A percentile compares a stretch with the other conserved stretches of the same genome.
Conservation (phyloP, 495 filamentous ascomycete species). For the Aspergillus asperescens region DNA sequence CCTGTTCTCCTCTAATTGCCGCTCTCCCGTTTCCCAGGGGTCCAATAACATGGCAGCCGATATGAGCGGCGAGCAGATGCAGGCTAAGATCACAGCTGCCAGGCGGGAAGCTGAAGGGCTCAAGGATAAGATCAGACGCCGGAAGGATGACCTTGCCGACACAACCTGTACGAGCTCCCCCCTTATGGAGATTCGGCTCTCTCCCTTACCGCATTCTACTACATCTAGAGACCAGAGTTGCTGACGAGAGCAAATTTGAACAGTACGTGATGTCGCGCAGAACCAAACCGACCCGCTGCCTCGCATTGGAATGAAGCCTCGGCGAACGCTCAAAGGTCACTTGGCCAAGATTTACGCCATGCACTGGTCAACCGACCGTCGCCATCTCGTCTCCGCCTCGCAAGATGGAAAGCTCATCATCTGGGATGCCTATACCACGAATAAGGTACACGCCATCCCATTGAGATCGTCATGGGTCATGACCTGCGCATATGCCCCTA, state of each 20-base stretch:
- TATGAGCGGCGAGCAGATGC: slow-evolving; percentile 68
- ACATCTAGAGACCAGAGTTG: slow-evolving; percentile 2
- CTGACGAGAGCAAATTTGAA: slow-evolving; percentile 21
- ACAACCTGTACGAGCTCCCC: slow-evolving; percentile 73
- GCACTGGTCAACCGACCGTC: slow-evolving; percentile 99
- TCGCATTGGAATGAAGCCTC: slow-evolving; percentile 91
- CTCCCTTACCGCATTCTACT: slow-evolving; percentile 9
- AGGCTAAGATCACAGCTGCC: slow-evolving; percentile 89
- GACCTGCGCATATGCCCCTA: slow-evolving; percentile 97
- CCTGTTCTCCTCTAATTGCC: slow-evolving; percentile 17
- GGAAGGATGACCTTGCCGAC: slow-evolving; percentile 98
- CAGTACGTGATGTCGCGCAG: slow-evolving; percentile 88
- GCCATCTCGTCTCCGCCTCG: slow-evolving; percentile 95
- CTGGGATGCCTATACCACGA: slow-evolving; percentile 99
- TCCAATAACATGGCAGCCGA: slow-evolving; percentile 50
- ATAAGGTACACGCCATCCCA: slow-evolving; percentile 99
- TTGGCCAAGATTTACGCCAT: slow-evolving; percentile 99
- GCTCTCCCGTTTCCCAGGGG: slow-evolving; percentile 23
- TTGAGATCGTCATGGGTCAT: slow-evolving; percentile 98
- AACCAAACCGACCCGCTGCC: slow-evolving; percentile 85
- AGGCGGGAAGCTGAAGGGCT: slow-evolving; percentile 95
- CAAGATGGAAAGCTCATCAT: slow-evolving; percentile 99
- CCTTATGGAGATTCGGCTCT: neutral
- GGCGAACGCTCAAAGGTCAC: slow-evolving; percentile 93
- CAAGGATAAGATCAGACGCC: slow-evolving; percentile 98